Evolutionary conservation across 306 rosid species (phyloP).

Genomic region (Sphenostylis stenocarpa): DNA sequence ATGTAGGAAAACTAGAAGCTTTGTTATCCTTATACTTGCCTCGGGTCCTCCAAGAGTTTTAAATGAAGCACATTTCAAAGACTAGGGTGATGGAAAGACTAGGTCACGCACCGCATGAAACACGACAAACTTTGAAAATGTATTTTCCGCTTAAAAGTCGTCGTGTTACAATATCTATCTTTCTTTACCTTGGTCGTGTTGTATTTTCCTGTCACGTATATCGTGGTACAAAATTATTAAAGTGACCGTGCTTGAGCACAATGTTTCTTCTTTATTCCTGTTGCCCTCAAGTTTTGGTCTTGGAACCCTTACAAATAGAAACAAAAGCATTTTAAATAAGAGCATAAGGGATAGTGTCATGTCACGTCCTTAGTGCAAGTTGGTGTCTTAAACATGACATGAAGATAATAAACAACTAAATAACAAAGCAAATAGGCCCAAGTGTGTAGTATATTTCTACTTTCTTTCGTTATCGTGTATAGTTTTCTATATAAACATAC

Average conservation of each 20-base stretch:
- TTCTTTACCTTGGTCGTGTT: background rate
- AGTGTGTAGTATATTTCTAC: background rate
- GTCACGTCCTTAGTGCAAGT: background rate
- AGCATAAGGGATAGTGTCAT: background rate
- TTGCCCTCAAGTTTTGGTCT: background rate
- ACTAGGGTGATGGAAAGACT: background rate
- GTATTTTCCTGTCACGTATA: background rate
- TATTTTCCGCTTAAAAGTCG: background rate
- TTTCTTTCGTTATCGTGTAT: conserved; percentile 25
- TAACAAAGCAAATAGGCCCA: conserved; percentile 7
- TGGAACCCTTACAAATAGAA: background rate
- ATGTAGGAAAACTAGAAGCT: background rate
- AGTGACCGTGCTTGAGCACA: background rate
- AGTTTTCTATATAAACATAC: background rate
- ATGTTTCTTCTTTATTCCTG: background rate
- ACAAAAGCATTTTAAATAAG: background rate
- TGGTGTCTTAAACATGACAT: background rate
- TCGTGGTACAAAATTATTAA: background rate
- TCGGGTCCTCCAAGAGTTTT: background rate
- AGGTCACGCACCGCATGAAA: background rate
- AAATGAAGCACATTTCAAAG: background rate
- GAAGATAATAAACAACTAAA: conserved; percentile 26
- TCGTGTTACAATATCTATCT: background rate
- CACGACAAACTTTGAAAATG: background rate
- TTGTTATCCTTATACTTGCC: background rate